A percentile compares a stretch with the other conserved stretches of the same genome.
Evolutionary conservation across 768 basidiomycete genomes (phyloP).

Genomic region (Daedalea quercina): DNA sequence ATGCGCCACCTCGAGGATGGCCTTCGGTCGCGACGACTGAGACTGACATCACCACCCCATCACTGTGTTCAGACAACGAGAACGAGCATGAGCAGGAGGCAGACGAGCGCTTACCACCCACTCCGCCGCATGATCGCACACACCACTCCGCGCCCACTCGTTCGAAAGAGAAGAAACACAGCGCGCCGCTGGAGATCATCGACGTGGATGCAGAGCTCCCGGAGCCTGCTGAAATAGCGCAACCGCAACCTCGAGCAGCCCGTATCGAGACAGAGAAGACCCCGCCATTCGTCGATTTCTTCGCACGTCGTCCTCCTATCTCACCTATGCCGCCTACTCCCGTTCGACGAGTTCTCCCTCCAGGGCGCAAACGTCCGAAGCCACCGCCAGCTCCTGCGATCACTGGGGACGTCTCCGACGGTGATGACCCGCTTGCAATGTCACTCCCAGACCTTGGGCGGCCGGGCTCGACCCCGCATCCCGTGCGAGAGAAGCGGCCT

Average conservation of each 20-base stretch:
- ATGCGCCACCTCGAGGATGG: constrained; percentile 17
- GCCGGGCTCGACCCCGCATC: neutral
- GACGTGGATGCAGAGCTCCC: constrained; percentile 13
- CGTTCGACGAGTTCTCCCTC: constrained; percentile 53
- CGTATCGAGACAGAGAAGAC: neutral
- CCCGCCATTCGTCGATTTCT: constrained; percentile 28
- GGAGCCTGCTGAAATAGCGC: neutral
- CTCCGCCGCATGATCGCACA: neutral
- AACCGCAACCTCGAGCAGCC: neutral
- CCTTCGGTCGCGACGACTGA: constrained; percentile 30
- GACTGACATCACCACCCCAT: constrained; percentile 51
- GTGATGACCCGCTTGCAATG: constrained; percentile 8
- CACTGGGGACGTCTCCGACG: constrained; percentile 3
- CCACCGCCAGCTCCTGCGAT: neutral
- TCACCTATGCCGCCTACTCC: constrained; percentile 53
- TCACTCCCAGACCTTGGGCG: neutral
- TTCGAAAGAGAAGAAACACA: neutral
- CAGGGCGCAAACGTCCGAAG: constrained; percentile 29
- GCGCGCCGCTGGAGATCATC: constrained; percentile 12
- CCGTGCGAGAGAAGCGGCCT: neutral
- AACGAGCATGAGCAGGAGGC: constrained; percentile 36
- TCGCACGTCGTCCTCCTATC: constrained; percentile 54
- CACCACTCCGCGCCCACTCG: neutral
- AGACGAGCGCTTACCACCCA: constrained; percentile 15
- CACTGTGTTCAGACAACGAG: constrained; percentile 70